phyloP scores from a whole-genome alignment of 306 rosid genomes.

The Castanea crenata region DNA sequence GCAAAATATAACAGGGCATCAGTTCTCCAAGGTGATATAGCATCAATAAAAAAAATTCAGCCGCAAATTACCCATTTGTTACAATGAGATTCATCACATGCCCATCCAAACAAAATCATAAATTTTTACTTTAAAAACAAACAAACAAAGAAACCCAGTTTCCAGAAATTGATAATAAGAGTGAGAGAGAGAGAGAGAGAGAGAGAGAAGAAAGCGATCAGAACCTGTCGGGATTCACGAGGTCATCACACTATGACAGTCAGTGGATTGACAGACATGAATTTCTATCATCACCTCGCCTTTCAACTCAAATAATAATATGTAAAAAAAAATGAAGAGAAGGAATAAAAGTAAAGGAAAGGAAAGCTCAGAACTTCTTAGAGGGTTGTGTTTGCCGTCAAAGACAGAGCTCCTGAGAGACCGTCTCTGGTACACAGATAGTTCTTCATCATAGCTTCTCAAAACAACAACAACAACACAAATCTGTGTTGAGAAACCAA shows the following conservation, averaged over 20 bases:
- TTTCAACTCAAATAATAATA: neutral
- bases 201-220: conserved; percentile 43
- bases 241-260: conserved; percentile 50
- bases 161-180: no score
- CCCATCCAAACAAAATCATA: neutral
- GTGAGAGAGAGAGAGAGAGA: no score
- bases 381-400: conserved; percentile 86
- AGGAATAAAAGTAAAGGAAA: neutral
- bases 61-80: neutral
- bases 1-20: no score
- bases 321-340: neutral
- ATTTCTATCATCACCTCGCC: conserved; percentile 68
- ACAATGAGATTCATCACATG: neutral
- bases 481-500: neutral
- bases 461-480: neutral
- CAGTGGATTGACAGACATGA: conserved; percentile 90
- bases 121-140: neutral
- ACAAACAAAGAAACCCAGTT: neutral
- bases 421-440: conserved; percentile 54
- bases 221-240: conserved; percentile 97
- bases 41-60: no score
- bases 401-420: conserved; percentile 28
- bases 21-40: no score
- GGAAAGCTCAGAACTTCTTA: conserved; percentile 97
- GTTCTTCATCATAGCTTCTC: conserved; percentile 59